Evolutionary conservation across 2,329 filamentous ascomycete species (phyloP).

Genomic region (Hypoxylon sp.): DNA sequence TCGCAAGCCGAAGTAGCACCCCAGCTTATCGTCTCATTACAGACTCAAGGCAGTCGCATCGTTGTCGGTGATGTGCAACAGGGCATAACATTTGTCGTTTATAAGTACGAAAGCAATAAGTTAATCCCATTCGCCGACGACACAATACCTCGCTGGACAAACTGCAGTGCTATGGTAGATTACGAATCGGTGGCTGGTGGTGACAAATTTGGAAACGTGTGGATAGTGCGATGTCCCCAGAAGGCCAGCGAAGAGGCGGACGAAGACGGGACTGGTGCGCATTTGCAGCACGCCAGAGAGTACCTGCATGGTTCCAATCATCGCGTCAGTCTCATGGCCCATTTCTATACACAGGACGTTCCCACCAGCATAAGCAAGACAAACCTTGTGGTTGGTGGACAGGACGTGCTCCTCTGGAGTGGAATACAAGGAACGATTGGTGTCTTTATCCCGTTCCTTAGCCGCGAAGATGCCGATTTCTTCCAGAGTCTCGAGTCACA

Average conservation of each 20-base stretch:
- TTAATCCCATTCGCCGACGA: constrained; percentile 96
- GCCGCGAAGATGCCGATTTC: constrained; percentile 95
- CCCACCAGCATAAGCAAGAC: constrained; percentile 92
- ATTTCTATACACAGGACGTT: constrained; percentile 92
- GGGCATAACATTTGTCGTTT: constrained; percentile 90
- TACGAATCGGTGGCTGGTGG: constrained; percentile 96
- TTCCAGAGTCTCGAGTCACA: constrained; percentile 95
- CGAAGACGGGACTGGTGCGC: constrained; percentile 88
- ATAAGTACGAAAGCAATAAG: constrained; percentile 91
- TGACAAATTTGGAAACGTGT: constrained; percentile 98
- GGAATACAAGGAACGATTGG: constrained; percentile 95
- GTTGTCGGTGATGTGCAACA: constrained; percentile 93
- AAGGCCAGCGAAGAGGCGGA: constrained; percentile 91
- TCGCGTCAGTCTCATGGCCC: constrained; percentile 84
- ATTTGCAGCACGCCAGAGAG: constrained; percentile 88
- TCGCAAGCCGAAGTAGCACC: constrained; percentile 82
- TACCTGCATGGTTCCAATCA: constrained; percentile 93
- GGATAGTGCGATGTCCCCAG: constrained; percentile 86
- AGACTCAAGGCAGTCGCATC: constrained; percentile 91
- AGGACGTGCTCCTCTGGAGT: constrained; percentile 92
- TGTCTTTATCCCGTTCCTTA: constrained; percentile 90
- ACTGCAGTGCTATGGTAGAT: constrained; percentile 91
- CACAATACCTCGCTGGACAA: constrained; percentile 89
- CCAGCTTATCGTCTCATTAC: constrained; percentile 86
- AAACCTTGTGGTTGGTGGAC: constrained; percentile 87